Evolutionary conservation across 1,284 basidiomycete species (phyloP).

Genomic region (Apiotrichum akiyoshidainum): DNA sequence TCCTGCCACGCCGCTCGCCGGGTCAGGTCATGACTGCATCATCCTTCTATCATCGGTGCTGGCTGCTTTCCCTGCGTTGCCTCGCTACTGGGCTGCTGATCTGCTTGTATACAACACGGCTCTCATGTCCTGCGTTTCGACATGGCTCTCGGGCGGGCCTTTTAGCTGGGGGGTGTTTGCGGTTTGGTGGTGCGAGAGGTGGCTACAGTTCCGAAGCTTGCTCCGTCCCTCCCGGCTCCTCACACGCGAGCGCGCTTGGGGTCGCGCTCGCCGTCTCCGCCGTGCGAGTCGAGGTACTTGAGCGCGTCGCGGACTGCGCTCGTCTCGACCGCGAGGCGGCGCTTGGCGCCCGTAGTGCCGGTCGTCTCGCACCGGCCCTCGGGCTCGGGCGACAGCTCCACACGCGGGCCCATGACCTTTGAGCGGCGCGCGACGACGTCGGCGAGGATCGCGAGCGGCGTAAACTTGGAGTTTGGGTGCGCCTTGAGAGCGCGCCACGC

Average conservation of each 20-base stretch:
- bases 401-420: conserved; percentile 68
- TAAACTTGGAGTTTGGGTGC: conserved; percentile 79
- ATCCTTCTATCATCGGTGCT: too few species aligned
- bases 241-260: conserved; percentile 8
- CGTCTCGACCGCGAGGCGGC: conserved; percentile 68
- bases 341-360: conserved; percentile 38
- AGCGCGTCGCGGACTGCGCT: conserved; percentile 75
- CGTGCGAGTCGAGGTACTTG: conserved; percentile 61
- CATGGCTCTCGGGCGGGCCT: not conserved
- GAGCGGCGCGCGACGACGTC: conserved; percentile 81
- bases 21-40: too few species aligned
- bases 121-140: not conserved
- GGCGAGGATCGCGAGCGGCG: conserved; percentile 73
- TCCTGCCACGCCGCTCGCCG: too few species aligned
- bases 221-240: not conserved
- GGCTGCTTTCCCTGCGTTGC: too few species aligned
- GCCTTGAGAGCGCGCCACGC: conserved; percentile 83
- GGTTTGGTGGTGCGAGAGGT: too few species aligned
- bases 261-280: not conserved
- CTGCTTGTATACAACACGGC: not conserved
- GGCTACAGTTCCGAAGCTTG: too few species aligned
- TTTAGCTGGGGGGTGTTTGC: not conserved
- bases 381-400: conserved; percentile 59
- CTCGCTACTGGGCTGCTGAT: not conserved
- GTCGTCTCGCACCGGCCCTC: conserved; percentile 52